Evolutionary conservation across 129 eudicot genomes (phyloP).

Genomic region (Ambrosia artemisiifolia): DNA sequence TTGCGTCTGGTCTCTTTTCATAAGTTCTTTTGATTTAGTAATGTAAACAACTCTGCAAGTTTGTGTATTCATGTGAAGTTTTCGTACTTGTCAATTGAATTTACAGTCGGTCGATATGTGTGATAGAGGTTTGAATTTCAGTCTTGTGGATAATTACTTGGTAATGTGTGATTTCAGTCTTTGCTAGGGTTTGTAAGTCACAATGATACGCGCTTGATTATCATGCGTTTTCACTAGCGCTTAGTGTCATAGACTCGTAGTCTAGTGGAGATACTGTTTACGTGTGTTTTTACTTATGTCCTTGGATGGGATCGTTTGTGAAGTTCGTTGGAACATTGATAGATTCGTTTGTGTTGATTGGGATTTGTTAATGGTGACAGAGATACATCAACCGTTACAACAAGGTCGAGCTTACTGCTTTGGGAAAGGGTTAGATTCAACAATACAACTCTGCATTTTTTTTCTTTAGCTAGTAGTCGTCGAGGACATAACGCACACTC

Average conservation of each 20-base stretch:
- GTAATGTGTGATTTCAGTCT: background rate
- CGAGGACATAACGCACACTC: background rate
- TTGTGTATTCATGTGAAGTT: background rate
- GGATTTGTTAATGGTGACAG: constrained; percentile 11
- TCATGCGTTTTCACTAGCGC: background rate
- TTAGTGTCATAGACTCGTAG: background rate
- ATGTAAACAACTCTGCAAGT: background rate
- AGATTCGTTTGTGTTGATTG: constrained; percentile 5
- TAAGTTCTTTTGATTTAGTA: background rate
- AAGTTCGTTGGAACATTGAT: too few relatives aligned
- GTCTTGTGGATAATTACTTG: background rate
- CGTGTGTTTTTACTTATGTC: constrained; percentile 3
- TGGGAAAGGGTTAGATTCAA: constrained; percentile 32
- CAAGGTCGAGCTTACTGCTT: constrained; percentile 29
- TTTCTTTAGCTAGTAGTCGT: background rate
- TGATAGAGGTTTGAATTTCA: background rate
- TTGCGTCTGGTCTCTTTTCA: background rate
- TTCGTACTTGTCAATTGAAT: background rate
- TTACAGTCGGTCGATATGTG: background rate
- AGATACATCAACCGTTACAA: constrained; percentile 23
- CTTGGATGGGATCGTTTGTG: constrained; percentile 6
- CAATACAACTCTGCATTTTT: background rate
- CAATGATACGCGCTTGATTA: background rate
- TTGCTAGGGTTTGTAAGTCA: background rate
- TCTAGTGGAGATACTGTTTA: background rate